Conservation (phyloP, 495 filamentous ascomycete genomes). For the Hyaloscypha finlandica region DNA sequence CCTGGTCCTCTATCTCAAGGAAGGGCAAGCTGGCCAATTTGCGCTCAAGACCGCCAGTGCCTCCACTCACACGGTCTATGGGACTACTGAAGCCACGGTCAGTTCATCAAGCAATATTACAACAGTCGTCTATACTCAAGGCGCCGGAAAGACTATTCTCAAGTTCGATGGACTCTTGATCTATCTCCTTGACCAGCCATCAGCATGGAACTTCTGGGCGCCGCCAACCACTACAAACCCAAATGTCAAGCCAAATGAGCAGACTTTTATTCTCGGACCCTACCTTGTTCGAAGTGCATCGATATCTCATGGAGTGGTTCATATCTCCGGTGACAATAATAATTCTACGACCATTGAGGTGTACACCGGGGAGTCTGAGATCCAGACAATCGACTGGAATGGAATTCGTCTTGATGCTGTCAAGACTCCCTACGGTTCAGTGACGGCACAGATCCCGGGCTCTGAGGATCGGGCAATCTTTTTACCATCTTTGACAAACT, state of each 20-base stretch:
- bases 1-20: slow-evolving; percentile 45
- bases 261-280: slow-evolving; percentile 65
- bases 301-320: slow-evolving; percentile 33
- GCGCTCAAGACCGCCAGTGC: slow-evolving; percentile 38
- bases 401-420: slow-evolving; percentile 46
- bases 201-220: slow-evolving; percentile 54
- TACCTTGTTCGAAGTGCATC: slow-evolving; percentile 65
- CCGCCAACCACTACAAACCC: slow-evolving; percentile 43
- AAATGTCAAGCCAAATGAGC: slow-evolving; percentile 35
- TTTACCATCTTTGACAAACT: slow-evolving; percentile 48
- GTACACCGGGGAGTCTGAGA: slow-evolving; percentile 49
- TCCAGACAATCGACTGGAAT: slow-evolving; percentile 64
- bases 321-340: slow-evolving; percentile 66
- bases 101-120: slow-evolving; percentile 27
- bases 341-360: slow-evolving; percentile 63
- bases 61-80: slow-evolving; percentile 25
- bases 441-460: slow-evolving; percentile 39
- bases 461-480: slow-evolving; percentile 37
- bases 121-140: slow-evolving; percentile 40
- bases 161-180: slow-evolving; percentile 39
- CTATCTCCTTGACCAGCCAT: slow-evolving; percentile 43
- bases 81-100: slow-evolving; percentile 23
- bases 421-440: slow-evolving; percentile 46
- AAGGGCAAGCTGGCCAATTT: slow-evolving; percentile 46
- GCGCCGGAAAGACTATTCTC: slow-evolving; percentile 38